Evolutionary conservation across 768 basidiomycete species (phyloP).

Genomic region (Pleurotus platypus): DNA sequence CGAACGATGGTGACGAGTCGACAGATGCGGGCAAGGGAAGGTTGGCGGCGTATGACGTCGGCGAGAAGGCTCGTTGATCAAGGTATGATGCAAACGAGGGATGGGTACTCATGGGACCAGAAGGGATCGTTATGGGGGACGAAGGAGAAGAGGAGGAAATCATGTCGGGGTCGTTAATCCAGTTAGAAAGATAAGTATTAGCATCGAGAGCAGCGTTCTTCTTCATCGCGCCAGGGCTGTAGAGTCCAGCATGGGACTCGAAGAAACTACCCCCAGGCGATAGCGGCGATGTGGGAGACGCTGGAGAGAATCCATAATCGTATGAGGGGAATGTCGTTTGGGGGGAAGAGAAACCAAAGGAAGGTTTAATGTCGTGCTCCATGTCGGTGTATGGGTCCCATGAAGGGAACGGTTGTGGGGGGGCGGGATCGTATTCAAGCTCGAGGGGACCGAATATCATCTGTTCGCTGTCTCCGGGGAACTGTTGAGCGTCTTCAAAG

Average conservation of each 20-base stretch:
- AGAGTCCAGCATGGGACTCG: constrained; percentile 34
- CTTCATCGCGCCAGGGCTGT: constrained; percentile 36
- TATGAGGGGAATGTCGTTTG: constrained; percentile 20
- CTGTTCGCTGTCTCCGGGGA: constrained; percentile 41
- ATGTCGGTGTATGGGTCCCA: constrained; percentile 34
- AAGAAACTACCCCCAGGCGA: constrained; percentile 19
- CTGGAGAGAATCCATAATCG: constrained; percentile 32
- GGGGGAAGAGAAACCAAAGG: constrained; percentile 36
- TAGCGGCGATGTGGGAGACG: constrained; percentile 32
- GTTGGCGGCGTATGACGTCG: constrained; percentile 55
- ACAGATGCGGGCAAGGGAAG: constrained; percentile 61
- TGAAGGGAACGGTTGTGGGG: constrained; percentile 13
- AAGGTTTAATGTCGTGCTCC: constrained; percentile 21
- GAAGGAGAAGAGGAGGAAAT: constrained; percentile 23
- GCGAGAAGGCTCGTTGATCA: constrained; percentile 45
- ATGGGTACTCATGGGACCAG: constrained; percentile 35
- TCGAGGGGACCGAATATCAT: constrained; percentile 60
- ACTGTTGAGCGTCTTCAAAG: constrained; percentile 31
- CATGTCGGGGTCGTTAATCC: constrained; percentile 62
- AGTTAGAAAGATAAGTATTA: constrained; percentile 45
- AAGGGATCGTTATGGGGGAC: constrained; percentile 28
- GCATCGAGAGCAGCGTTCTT: constrained; percentile 43
- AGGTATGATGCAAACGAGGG: constrained; percentile 48
- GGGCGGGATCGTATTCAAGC: constrained; percentile 33
- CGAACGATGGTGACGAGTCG: constrained; percentile 53